Base-by-base conservation (phyloP, 129 eudicot genomes). In the Helichrysum umbraculigerum region DNA sequence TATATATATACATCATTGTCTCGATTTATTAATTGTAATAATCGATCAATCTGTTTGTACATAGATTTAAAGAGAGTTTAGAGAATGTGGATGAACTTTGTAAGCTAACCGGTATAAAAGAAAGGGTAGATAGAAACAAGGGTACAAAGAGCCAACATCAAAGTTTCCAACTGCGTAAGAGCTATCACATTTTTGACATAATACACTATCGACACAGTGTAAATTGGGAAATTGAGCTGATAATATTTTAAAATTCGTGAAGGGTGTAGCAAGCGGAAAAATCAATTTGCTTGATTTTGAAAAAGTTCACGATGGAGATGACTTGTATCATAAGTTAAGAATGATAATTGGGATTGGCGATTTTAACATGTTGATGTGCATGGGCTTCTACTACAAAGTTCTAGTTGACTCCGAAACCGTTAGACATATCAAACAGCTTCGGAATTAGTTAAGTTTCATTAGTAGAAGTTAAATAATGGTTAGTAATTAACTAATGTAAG, bases 371-470 rank as follows among this genome's bases (percentile, higher is more conserved):
- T 29, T 75, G 30, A 84, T 25, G 28, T 25, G 28, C 28, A 25
- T 25, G 28, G 1, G 28, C 28, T 25, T 25, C 28, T 25, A 25
- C 19, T 59, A 76, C 4, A 20, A 30, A 14, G 33, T 87, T 79
- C 91, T 88, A 0, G 50, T 70, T 1, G 91, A 87, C 70, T 65
- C 82, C 10, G 91, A 87, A 68, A 84, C 88, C 3, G 7, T 63
- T n/a, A 78, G 81, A 64, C 84, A 81, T 39, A 35, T 87, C 35
- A 29, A 74, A 35, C 76, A 81, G 82, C 86, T 81, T 32, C 1
- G 14, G 15, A 1, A 30, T 25, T 25, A 25, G 28, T 9, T 1
- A 15, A 10, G 15, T 68, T 39, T 11, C 56, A 52, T 14, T 25
- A 25, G 28, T 25, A 25, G 28, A 25, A 25, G 28, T 25, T 25